Conservation (phyloP, 1,284 basidiomycete genomes). For the Leccinum solheimii region DNA sequence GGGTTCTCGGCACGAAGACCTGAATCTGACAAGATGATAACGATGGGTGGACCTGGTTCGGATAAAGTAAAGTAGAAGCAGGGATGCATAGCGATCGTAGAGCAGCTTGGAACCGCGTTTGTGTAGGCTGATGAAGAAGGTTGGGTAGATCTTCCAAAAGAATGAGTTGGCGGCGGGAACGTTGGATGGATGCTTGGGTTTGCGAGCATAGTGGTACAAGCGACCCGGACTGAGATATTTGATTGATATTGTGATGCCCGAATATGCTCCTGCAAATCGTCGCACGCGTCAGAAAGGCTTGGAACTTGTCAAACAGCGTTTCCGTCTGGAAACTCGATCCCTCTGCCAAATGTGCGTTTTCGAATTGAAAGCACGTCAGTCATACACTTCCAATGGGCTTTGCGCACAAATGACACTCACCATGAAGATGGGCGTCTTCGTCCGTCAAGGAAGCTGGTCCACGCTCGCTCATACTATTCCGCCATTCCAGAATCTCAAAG, state of each 20-base stretch:
- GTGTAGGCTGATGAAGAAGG: conserved; percentile 74
- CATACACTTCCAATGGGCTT: not conserved
- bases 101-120: conserved; percentile 73
- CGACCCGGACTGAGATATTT: conserved; percentile 19
- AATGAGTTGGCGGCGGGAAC: conserved; percentile 55
- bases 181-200: not conserved
- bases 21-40: conserved; percentile 84
- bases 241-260: conserved; percentile 16
- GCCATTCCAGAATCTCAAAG: conserved; percentile 88
- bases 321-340: conserved; percentile 47
- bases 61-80: conserved; percentile 25
- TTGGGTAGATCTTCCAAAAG: conserved; percentile 94
- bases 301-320: conserved; percentile 70
- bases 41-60: conserved; percentile 59
- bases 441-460: conserved; percentile 5
- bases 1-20: conserved; percentile 71
- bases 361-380: not conserved
- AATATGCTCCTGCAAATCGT: conserved; percentile 64
- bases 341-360: conserved; percentile 11
- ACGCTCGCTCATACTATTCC: conserved; percentile 56
- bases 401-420: conserved; percentile 3
- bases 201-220: conserved; percentile 1
- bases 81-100: conserved; percentile 58
- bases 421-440: conserved; percentile 9
- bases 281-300: conserved; percentile 76